A percentile compares a stretch with the other conserved stretches of the same genome.
phyloP scores from a whole-genome alignment of 257 asterid genomes.

The Lantana camara region DNA sequence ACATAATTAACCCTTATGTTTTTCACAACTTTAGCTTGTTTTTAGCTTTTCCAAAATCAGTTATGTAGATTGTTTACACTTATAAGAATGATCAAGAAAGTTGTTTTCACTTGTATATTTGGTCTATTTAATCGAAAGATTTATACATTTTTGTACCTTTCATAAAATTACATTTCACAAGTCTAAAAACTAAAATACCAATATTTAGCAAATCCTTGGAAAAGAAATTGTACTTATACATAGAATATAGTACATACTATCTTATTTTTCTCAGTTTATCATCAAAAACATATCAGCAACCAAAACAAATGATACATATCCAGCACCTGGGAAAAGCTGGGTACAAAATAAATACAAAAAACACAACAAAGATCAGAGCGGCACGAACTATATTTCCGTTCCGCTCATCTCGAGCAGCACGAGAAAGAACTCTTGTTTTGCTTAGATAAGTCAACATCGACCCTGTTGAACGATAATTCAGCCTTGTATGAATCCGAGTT shows the following conservation, averaged over 20 bases:
- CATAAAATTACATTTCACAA: too few species aligned
- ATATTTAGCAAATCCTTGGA: too few species aligned
- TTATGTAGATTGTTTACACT: too few species aligned
- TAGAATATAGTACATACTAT: neutral
- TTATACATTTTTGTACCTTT: too few species aligned
- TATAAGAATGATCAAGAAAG: too few species aligned
- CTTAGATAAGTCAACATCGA: slow-evolving; percentile 58
- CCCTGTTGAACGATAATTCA: slow-evolving; percentile 64
- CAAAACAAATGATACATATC: slow-evolving; percentile 26
- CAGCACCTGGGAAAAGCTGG: slow-evolving; percentile 29
- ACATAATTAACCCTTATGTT: too few species aligned
- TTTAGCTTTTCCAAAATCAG: too few species aligned
- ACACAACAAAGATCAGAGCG: slow-evolving; percentile 1
- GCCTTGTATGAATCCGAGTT: slow-evolving; percentile 72
- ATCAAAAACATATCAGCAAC: slow-evolving; percentile 17
- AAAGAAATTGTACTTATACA: neutral
- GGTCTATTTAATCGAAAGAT: too few species aligned
- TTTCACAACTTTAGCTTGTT: too few species aligned
- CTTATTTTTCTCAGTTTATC: slow-evolving; percentile 1
- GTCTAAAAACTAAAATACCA: too few species aligned
- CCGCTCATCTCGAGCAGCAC: slow-evolving; percentile 56
- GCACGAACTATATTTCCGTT: neutral
- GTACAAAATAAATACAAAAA: neutral
- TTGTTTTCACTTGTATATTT: too few species aligned
- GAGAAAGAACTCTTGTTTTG: slow-evolving; percentile 44